phyloP scores from a whole-genome alignment of 768 basidiomycete species.

The Collybia nuda region DNA sequence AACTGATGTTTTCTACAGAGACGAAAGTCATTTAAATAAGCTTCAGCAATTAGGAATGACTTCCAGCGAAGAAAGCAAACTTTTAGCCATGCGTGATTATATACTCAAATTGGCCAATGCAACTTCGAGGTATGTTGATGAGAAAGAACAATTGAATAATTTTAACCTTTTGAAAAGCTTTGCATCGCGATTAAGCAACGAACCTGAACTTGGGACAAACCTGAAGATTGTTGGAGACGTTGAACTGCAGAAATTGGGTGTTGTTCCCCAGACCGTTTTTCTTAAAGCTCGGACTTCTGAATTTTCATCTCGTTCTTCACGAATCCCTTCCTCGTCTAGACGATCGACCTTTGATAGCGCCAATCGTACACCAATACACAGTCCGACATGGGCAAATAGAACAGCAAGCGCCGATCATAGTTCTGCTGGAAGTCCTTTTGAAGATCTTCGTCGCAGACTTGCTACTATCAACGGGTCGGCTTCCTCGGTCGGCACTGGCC shows the following conservation, averaged over 20 bases:
- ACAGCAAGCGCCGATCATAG: conserved; percentile 47
- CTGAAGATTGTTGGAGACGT: conserved; percentile 66
- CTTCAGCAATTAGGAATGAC: conserved; percentile 90
- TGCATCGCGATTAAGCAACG: conserved; percentile 58
- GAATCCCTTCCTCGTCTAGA: conserved; percentile 34
- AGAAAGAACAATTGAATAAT: background rate
- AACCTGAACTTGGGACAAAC: conserved; percentile 62
- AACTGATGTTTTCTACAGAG: conserved; percentile 43
- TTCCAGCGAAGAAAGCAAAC: conserved; percentile 75
- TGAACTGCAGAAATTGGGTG: conserved; percentile 83
- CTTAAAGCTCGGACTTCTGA: conserved; percentile 59
- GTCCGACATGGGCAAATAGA: conserved; percentile 50
- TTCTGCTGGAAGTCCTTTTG: conserved; percentile 58
- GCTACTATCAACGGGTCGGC: conserved; percentile 72
- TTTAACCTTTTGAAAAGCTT: conserved; percentile 43
- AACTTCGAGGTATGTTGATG: conserved; percentile 59
- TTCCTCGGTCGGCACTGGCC: conserved; percentile 54
- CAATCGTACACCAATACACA: conserved; percentile 41
- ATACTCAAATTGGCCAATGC: conserved; percentile 81
- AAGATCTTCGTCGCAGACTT: conserved; percentile 77
- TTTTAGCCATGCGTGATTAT: conserved; percentile 88
- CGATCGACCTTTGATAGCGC: conserved; percentile 34
- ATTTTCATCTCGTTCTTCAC: conserved; percentile 34
- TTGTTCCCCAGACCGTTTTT: conserved; percentile 91
- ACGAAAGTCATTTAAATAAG: conserved; percentile 72